Evolutionary conservation across 2,329 filamentous ascomycete species (phyloP), one percentile per base, ranked within the genome.

Genomic region (Daldinia sp.): DNA sequence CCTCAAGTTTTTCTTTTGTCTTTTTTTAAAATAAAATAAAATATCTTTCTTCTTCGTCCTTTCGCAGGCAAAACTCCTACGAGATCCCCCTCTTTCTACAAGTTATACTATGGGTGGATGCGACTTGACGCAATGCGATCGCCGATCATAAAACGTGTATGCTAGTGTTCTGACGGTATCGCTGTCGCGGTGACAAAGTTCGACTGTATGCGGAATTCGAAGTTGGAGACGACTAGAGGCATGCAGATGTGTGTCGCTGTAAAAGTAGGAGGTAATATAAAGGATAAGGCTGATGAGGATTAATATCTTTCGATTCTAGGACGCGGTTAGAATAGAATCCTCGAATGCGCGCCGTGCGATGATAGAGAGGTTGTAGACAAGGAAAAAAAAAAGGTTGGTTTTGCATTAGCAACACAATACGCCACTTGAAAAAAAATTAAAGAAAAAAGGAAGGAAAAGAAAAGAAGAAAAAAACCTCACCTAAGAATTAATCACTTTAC

Each of bases 121-220:
- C 39, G 37, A 56, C 34, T 58, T 23, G 61, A 58, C 45, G 50
- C 34, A 54, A 57, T 49, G 61, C 58, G 54, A 64, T 55, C 43
- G 55, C 35, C 25, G 56, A 63, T 61, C 50, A 35, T 7, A 21
- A 9, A 55, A 52, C 15, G 56, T 27, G 19, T 48, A 48, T 48
- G 9, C 13, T 39, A 48, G 4, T 35, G 6, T 34, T 53, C 29
- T 3, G 15, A 58, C 27, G n/a, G 19, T 25, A 51, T 61, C 57
- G 45, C 60, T 43, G 61, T 64, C 49, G 35, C 27, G 45, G 60
- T 60, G 52, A 47, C 7, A 54, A 37, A 54, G 49, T 49, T 66
- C 54, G 59, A 61, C 49, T 64, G 61, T 56, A 45, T 52, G 65
- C 57, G 56, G 48, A 50, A 64, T 50, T 64, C 19, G 55, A 60